Percentiles rank a stretch among this genome's conserved stretches.
These are phyloP conservation scores for Colletotrichum lentis DNA, from an alignment of 2,329 filamentous ascomycete species.

Conservation along the genomic window DNA sequence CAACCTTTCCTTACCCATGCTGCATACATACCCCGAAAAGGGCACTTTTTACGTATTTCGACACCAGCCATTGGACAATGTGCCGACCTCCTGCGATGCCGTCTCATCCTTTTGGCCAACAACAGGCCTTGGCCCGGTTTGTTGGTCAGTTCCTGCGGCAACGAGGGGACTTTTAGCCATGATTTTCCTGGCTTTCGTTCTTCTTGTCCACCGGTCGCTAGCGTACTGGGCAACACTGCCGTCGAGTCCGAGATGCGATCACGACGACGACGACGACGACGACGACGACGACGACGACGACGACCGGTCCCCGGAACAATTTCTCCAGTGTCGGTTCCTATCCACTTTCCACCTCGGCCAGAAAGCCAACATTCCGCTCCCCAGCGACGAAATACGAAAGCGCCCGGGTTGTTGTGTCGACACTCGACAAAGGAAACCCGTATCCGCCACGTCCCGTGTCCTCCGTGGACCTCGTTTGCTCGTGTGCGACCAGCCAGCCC, in stretches of 20 bases:
- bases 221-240: not conserved
- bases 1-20: not conserved
- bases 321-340: not conserved
- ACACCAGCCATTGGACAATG: constrained; percentile 10
- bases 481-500: not conserved
- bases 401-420: not conserved
- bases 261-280: not conserved
- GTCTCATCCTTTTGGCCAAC: constrained; percentile 14
- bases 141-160: constrained; percentile 5
- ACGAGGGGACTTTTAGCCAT: not conserved
- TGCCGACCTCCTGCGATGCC: constrained; percentile 6
- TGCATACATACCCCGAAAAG: not conserved
- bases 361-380: not conserved
- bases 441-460: not conserved
- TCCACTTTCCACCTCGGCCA: not conserved
- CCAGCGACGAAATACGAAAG: constrained; percentile 13
- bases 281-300: not conserved
- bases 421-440: not conserved
- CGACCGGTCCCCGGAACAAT: not conserved
- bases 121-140: not conserved
- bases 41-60: constrained; percentile 30
- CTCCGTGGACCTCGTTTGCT: constrained; percentile 10
- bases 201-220: not conserved
- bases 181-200: constrained; percentile 1
- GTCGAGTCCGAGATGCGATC: not conserved